phyloP scores from a whole-genome alignment of 305 asterid genomes.

The Caryopteris hybrid region DNA sequence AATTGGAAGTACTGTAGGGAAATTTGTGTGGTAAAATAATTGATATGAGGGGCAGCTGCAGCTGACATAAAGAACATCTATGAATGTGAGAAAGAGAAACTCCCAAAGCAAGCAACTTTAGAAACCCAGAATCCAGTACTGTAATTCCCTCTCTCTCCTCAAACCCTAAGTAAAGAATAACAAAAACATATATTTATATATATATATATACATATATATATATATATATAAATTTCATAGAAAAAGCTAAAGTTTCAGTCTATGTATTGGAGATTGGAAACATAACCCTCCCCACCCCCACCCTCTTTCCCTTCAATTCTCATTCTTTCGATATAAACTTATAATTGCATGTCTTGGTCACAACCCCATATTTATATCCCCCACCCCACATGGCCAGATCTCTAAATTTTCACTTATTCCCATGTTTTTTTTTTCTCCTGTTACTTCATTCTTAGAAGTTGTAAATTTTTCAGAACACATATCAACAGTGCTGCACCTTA shows the following conservation, averaged over 20 bases:
- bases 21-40: conserved; percentile 39
- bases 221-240: not conserved
- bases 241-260: conserved; percentile 66
- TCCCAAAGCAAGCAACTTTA: conserved; percentile 58
- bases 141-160: conserved; percentile 50
- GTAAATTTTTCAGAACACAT: conserved; percentile 44
- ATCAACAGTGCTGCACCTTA: conserved; percentile 18
- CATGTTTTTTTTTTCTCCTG: conserved; percentile 14
- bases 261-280: conserved; percentile 87
- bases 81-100: conserved; percentile 60
- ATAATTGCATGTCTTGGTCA: conserved; percentile 56
- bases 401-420: conserved; percentile 32
- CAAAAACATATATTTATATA: conserved; percentile 4
- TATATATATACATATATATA: not conserved
- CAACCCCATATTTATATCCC: conserved; percentile 60
- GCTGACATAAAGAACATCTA: conserved; percentile 51
- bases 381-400: conserved; percentile 61
- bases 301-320: conserved; percentile 9
- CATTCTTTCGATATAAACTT: conserved; percentile 12
- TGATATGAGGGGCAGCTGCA: conserved; percentile 17
- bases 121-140: conserved; percentile 46
- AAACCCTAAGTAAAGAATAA: conserved; percentile 47
- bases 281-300: conserved; percentile 23
- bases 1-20: not conserved
- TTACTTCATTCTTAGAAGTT: conserved; percentile 42